phyloP scores from a whole-genome alignment of 2,329 filamentous ascomycete species.

The Zymoseptoria tritici region DNA sequence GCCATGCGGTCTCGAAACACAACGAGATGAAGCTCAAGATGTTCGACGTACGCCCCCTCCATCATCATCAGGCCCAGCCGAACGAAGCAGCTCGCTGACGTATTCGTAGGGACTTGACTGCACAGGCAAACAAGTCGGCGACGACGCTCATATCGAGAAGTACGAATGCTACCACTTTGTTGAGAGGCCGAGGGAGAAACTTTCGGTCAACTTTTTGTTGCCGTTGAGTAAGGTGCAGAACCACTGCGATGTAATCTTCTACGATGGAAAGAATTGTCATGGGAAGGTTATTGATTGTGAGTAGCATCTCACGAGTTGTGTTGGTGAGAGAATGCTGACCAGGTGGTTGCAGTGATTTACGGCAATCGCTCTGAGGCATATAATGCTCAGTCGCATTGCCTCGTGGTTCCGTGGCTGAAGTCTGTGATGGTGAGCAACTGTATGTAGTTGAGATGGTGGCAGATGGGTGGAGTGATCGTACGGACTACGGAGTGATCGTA shows the following conservation, averaged over 20 bases:
- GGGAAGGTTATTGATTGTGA: neutral
- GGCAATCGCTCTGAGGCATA: neutral
- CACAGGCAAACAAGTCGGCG: neutral
- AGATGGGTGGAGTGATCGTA: neutral
- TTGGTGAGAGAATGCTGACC: neutral
- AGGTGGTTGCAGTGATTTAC: neutral
- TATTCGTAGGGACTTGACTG: neutral
- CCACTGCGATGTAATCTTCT: neutral
- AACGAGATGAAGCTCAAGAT: neutral
- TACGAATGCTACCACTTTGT: neutral
- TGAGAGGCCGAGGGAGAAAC: neutral
- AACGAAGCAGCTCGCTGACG: neutral
- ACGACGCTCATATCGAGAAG: neutral
- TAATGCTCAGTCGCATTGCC: neutral
- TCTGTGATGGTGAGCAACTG: neutral
- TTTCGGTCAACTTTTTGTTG: neutral
- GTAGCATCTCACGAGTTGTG: neutral
- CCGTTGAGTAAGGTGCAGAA: neutral
- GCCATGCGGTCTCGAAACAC: neutral
- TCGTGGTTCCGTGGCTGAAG: neutral
- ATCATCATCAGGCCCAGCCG: neutral
- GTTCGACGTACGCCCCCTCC: neutral
- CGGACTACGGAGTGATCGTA: no score
- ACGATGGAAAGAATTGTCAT: neutral
- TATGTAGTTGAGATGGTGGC: neutral